These are phyloP conservation scores for Oryza nivara DNA, from an alignment of 176 grass and related monocot species.

Conservation along the genomic window DNA sequence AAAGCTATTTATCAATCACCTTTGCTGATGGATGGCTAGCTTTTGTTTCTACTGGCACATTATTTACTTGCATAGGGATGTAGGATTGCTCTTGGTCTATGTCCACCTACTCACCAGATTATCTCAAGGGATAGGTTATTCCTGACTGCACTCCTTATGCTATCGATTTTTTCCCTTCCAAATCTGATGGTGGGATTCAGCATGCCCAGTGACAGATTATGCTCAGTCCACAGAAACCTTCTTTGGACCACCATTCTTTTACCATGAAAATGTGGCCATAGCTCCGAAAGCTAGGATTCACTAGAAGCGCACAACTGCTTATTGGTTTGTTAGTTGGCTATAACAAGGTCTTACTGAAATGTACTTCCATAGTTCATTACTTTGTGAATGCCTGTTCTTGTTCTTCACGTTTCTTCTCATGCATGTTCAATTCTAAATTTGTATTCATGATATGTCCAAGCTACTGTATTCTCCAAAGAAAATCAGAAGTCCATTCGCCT, in stretches of 20 bases:
- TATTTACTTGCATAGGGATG: neutral
- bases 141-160: neutral
- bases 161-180: neutral
- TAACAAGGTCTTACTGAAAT: neutral
- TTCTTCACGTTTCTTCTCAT: neutral
- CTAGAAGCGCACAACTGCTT: neutral
- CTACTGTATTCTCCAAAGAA: neutral
- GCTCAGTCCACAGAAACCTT: neutral
- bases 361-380: neutral
- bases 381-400: neutral
- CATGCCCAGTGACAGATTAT: neutral
- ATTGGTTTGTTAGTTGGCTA: neutral
- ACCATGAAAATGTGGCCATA: too few relatives aligned
- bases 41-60: neutral
- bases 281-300: neutral
- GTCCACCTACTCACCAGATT: neutral
- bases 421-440: neutral
- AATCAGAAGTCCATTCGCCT: neutral
- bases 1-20: neutral
- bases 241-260: too few relatives aligned
- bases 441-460: neutral
- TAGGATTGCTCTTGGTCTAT: slow-evolving; percentile 6
- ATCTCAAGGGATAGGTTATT: neutral
- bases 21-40: neutral
- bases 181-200: neutral